Base-by-base conservation (phyloP, 441 rosid species). In the Metrosideros polymorpha region DNA sequence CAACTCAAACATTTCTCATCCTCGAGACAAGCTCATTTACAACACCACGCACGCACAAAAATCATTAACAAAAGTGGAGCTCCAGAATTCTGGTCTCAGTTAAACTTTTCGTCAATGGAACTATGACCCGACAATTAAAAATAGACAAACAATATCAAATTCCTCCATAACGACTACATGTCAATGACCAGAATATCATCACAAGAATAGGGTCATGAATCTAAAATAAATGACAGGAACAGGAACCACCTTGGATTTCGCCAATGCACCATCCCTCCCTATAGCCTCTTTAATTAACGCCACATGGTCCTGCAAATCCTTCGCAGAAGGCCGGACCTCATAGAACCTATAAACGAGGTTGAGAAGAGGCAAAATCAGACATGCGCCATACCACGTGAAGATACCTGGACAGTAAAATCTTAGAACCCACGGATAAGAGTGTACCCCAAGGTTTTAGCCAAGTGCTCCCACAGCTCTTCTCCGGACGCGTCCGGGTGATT, bases 241-340 rank as follows among this genome's bases (percentile, higher is more conserved):
- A 45, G 85, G 92, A 85, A 90, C 17, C 12, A 96, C 99, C 98
- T 97, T 90, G 63, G 95, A 94, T 87, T 92, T 92, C 17, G 89
- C 91, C 86, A 97, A 89, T 76, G 84, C 86, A 24, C 42, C 91
- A 86, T 95, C 96, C 89, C 92, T 90, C 89, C 91, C 86, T 82
- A 93, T 90, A 82, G 96, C 98, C 90, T 94, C 98, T 66, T 86
- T 63, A 63, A 97, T 91, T 89, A 95, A 88, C 66, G 61, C 89
- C 84, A 90, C 84, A 90, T 96, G 95, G 84, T 95, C 95, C 84
- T 92, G 93, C 93, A 97, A 91, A 89, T 97, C 99, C 87, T 96
- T 92, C 82, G 91, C 93, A 4, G 96, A 94, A 63, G 98, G 99
- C 89, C 91, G 91, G 83, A 89, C 92, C 42, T 94, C 99, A 89